Evolutionary conservation across 306 rosid genomes (phyloP).

Genomic region (Cucurbita moschata): DNA sequence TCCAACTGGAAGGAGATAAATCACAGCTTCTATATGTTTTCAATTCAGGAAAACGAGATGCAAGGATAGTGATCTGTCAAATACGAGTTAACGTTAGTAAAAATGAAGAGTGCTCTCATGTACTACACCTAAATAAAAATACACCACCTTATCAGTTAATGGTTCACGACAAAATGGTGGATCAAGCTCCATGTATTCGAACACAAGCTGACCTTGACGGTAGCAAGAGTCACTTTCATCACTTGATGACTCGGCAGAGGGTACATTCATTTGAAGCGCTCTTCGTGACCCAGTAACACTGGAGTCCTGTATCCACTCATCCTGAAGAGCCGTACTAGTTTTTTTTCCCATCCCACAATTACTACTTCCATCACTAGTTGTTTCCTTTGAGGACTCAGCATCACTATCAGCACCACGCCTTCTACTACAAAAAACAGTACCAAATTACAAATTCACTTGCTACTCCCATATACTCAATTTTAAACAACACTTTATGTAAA

Average conservation of each 20-base stretch:
- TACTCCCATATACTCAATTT: neutral
- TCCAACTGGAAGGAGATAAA: conserved; percentile 83
- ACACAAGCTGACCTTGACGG: conserved; percentile 52
- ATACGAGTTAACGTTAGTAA: conserved; percentile 13
- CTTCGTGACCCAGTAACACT: conserved; percentile 28
- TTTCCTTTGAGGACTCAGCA: conserved; percentile 68
- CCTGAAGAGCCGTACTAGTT: conserved; percentile 17
- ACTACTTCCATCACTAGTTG: conserved; percentile 70
- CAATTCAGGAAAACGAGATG: conserved; percentile 55
- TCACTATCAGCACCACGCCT: conserved; percentile 63
- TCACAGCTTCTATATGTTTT: conserved; percentile 71
- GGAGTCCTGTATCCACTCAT: conserved; percentile 25
- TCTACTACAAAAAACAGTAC: conserved; percentile 23
- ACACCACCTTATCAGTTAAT: conserved; percentile 67
- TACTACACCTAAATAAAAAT: conserved; percentile 8
- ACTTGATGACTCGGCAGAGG: conserved; percentile 44
- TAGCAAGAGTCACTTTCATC: conserved; percentile 55
- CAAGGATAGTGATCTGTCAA: conserved; percentile 60
- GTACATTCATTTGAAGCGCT: conserved; percentile 27
- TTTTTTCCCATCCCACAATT: conserved; percentile 46
- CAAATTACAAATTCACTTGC: neutral
- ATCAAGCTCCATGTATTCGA: conserved; percentile 60
- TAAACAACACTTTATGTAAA: neutral
- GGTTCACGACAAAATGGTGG: conserved; percentile 77
- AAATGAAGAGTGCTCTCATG: neutral